Percentiles rank a stretch among this genome's conserved stretches.
Evolutionary conservation across 495 filamentous ascomycete species (phyloP).

Genomic region (Tetracladium setigerum): DNA sequence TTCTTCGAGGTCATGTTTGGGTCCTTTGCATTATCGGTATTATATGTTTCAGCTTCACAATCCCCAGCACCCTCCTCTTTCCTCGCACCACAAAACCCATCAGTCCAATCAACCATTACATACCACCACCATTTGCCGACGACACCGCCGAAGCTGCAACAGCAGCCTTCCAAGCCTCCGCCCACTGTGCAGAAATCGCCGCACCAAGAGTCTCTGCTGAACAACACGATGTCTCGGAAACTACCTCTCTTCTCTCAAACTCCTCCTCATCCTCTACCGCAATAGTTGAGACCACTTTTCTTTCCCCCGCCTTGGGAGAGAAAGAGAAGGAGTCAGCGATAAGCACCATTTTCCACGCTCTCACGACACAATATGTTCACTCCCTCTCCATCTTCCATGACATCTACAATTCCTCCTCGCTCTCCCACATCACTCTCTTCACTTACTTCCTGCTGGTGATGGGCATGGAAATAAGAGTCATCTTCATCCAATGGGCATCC

Average conservation of each 20-base stretch:
- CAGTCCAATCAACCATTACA: too few species aligned
- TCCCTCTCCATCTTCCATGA: constrained; percentile 1
- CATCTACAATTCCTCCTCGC: constrained; percentile 1
- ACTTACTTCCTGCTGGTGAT: constrained; percentile 2
- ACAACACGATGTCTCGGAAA: too few species aligned
- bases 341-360: not conserved
- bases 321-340: not conserved
- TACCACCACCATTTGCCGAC: too few species aligned
- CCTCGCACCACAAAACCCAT: not conserved
- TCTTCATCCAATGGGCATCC: constrained; percentile 5
- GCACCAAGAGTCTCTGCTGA: too few species aligned
- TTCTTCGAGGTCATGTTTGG: constrained; percentile 7
- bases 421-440: not conserved
- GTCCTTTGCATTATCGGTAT: constrained; percentile 5
- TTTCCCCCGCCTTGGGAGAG: not conserved
- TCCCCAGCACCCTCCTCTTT: not conserved
- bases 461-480: not conserved
- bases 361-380: not conserved
- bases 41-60: not conserved
- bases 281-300: not conserved
- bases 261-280: too few species aligned
- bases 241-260: too few species aligned
- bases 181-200: too few species aligned
- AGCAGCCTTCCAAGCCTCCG: too few species aligned
- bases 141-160: too few species aligned